Evolutionary conservation across 805 yeast species (phyloP).

Genomic region (Wickerhamomyces subpelliculosus): DNA sequence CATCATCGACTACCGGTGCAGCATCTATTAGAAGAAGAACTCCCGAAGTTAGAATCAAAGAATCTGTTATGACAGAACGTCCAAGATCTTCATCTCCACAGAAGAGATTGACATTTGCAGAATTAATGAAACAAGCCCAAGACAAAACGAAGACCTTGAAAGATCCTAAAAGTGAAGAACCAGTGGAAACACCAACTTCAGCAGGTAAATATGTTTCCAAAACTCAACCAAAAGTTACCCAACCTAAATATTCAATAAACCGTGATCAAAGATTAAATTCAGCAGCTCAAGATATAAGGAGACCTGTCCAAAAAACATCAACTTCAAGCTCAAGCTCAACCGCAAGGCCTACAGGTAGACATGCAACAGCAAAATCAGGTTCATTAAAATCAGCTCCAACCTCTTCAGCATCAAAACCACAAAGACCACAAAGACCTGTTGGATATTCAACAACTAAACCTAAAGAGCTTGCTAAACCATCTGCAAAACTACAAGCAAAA

Average conservation of each 20-base stretch:
- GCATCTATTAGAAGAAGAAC: slow-evolving; percentile 12
- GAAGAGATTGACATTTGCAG: slow-evolving; percentile 46
- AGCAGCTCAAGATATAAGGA: too few relatives aligned
- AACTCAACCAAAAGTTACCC: slow-evolving; percentile 5
- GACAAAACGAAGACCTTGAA: slow-evolving; percentile 21
- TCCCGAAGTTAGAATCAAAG: background rate
- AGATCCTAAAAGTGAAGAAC: slow-evolving; percentile 12
- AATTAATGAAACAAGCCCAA: slow-evolving; percentile 52
- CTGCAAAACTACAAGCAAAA: slow-evolving; percentile 43
- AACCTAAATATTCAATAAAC: background rate
- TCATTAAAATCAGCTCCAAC: too few relatives aligned
- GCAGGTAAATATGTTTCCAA: slow-evolving; percentile 3
- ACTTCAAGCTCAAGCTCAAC: background rate
- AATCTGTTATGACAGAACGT: background rate
- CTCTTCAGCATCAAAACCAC: background rate
- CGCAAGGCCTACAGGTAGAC: too few relatives aligned
- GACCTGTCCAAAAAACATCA: too few relatives aligned
- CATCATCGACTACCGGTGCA: slow-evolving; percentile 9
- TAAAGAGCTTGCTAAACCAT: slow-evolving; percentile 47
- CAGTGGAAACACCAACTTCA: slow-evolving; percentile 7
- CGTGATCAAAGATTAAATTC: too few relatives aligned
- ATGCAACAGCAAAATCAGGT: too few relatives aligned
- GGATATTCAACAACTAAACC: slow-evolving; percentile 2
- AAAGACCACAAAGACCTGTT: background rate
- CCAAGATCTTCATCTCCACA: slow-evolving; percentile 14